Conservation (phyloP, 805 yeast species). For the Dipodascopsis tothii region DNA sequence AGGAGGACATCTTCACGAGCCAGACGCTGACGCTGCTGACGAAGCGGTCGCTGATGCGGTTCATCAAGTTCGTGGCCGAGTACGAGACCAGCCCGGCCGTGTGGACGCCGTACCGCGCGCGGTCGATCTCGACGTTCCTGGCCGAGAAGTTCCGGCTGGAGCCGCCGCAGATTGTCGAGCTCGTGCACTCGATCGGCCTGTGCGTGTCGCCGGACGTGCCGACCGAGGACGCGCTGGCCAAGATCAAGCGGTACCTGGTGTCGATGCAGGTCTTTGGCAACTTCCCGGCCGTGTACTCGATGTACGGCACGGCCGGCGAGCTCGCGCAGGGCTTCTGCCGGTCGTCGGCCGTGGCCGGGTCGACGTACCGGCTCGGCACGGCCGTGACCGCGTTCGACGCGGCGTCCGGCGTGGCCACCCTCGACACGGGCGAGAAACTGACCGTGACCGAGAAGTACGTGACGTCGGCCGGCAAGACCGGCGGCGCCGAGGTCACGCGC, state of each 20-base stretch:
- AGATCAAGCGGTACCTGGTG: conserved; percentile 73
- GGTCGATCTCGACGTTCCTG: conserved; percentile 55
- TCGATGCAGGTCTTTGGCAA: conserved; percentile 89
- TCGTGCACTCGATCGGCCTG: conserved; percentile 79
- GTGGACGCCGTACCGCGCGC: conserved; percentile 49
- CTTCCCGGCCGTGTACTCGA: conserved; percentile 85
- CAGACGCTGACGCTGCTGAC: conserved; percentile 66
- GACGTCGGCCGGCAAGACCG: conserved; percentile 37
- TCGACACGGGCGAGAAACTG: conserved; percentile 60
- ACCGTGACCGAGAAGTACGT: conserved; percentile 73
- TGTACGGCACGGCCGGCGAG: conserved; percentile 95
- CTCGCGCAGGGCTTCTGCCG: conserved; percentile 94
- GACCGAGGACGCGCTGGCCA: conserved; percentile 67
- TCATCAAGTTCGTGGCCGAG: conserved; percentile 74
- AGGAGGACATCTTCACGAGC: conserved; percentile 89
- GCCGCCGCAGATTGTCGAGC: conserved; percentile 68
- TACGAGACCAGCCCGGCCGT: conserved; percentile 55
- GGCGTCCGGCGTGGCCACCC: conserved; percentile 51
- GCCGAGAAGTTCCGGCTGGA: conserved; percentile 60
- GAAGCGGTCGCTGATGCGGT: conserved; percentile 82
- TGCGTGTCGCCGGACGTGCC: conserved; percentile 52
- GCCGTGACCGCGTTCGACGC: conserved; percentile 59
- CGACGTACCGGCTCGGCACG: conserved; percentile 80
- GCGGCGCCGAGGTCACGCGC: conserved; percentile 57
- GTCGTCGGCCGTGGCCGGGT: conserved; percentile 96